These are phyloP conservation scores for Skeletonema marinoi DNA, from an alignment of 108 stramenopile species.

Conservation along the genomic window DNA sequence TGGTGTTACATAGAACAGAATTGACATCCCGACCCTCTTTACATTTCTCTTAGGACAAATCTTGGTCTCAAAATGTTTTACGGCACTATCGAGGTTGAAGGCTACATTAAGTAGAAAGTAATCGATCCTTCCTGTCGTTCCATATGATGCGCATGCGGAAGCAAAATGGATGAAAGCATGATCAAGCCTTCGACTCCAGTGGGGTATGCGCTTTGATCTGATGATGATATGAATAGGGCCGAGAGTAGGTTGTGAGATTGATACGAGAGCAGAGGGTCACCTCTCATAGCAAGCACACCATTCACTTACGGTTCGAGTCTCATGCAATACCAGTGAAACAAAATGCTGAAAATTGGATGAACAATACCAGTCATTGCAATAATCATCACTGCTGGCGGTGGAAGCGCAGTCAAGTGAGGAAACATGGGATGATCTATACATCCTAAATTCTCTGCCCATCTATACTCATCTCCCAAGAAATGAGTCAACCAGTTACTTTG, in stretches of 20 bases:
- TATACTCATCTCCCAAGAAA: conserved; percentile 8
- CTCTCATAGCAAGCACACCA: not conserved
- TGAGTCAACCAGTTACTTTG: not conserved
- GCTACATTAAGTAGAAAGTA: conserved; percentile 59
- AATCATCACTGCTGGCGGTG: conserved; percentile 40
- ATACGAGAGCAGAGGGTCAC: conserved; percentile 57
- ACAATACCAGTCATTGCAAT: not conserved
- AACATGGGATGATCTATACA: conserved; percentile 50
- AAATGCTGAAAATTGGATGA: not conserved
- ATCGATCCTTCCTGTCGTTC: conserved; percentile 60
- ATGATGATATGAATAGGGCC: conserved; percentile 55
- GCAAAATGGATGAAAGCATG: conserved; percentile 79
- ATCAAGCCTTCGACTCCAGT: conserved; percentile 84
- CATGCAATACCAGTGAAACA: conserved; percentile 36
- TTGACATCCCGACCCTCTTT: conserved; percentile 54
- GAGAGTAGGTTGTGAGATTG: conserved; percentile 77
- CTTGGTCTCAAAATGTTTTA: conserved; percentile 55
- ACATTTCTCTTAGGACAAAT: conserved; percentile 61
- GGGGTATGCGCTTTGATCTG: conserved; percentile 57
- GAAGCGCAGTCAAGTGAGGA: conserved; percentile 65
- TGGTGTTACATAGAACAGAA: too few species aligned
- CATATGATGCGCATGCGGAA: conserved; percentile 63
- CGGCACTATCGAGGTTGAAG: conserved; percentile 68
- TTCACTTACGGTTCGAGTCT: conserved; percentile 49
- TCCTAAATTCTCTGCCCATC: conserved; percentile 11